phyloP scores from a whole-genome alignment of 805 yeast species.

The Saccharomycopsis sp. region DNA sequence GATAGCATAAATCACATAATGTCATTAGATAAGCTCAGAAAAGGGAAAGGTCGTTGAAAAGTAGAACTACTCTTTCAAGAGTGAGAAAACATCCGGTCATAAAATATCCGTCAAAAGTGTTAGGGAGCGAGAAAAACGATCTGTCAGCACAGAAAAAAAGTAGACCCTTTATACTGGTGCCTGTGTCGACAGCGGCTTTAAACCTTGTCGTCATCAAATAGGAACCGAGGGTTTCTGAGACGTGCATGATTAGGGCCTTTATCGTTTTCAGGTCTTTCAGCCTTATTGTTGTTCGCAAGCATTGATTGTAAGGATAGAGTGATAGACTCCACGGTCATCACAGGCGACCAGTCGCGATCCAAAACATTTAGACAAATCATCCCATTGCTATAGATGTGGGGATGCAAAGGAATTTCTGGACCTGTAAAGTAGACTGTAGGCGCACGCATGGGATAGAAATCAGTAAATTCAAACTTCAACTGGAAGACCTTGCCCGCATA shows the following conservation, averaged over 20 bases:
- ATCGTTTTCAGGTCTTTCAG: not conserved
- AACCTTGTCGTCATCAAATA: not conserved
- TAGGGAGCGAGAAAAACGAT: too few relatives aligned
- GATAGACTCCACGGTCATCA: conserved; percentile 34
- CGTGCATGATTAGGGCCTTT: conserved; percentile 1
- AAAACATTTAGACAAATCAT: conserved; percentile 68
- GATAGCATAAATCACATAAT: too few relatives aligned
- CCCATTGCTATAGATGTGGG: conserved; percentile 70
- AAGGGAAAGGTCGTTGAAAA: not conserved
- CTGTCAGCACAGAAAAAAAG: too few relatives aligned
- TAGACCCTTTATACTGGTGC: not conserved
- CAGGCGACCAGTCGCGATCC: conserved; percentile 62
- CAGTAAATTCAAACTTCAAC: conserved; percentile 37
- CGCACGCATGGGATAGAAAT: conserved; percentile 49
- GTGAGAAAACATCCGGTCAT: too few relatives aligned
- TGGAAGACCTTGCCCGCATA: conserved; percentile 27
- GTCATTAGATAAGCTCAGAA: not conserved
- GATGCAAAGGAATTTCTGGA: conserved; percentile 53
- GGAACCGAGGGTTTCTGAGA: not conserved
- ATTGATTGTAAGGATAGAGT: conserved; percentile 59
- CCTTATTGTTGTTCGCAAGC: conserved; percentile 41
- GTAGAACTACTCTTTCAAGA: not conserved
- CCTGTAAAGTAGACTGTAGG: conserved; percentile 51
- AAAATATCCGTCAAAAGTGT: too few relatives aligned
- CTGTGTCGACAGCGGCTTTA: not conserved